Conservation (phyloP, 1,284 basidiomycete species). For the Moesziomyces parantarcticus region DNA sequence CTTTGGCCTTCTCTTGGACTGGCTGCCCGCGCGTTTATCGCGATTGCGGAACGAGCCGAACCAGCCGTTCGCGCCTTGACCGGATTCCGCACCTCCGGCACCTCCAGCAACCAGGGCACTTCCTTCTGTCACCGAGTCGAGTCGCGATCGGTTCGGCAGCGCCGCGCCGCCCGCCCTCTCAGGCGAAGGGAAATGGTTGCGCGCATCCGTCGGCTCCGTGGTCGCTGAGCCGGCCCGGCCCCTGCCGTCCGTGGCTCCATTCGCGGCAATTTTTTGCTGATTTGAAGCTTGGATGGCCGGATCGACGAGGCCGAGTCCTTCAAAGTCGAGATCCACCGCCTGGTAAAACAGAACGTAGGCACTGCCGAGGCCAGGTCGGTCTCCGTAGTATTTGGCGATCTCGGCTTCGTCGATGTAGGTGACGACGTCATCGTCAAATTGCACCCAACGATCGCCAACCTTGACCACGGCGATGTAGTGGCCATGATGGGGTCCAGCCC, state of each 20-base stretch:
- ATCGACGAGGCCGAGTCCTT: slow-evolving; percentile 32
- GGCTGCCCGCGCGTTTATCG: slow-evolving; percentile 39
- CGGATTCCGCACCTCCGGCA: slow-evolving; percentile 13
- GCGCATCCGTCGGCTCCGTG: slow-evolving; percentile 14
- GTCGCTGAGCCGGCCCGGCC: slow-evolving; percentile 26
- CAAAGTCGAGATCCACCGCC: slow-evolving; percentile 76
- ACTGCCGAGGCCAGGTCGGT: slow-evolving; percentile 80
- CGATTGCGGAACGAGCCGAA: slow-evolving; percentile 50
- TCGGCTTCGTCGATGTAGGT: slow-evolving; percentile 87
- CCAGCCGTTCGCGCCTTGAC: slow-evolving; percentile 38
- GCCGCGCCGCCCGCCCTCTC: slow-evolving; percentile 26
- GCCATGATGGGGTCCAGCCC: slow-evolving; percentile 93
- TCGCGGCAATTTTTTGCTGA: slow-evolving; percentile 16
- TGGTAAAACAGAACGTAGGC: slow-evolving; percentile 99
- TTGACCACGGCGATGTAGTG: slow-evolving; percentile 97
- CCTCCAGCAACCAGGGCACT: slow-evolving; percentile 14
- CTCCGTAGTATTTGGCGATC: slow-evolving; percentile 93
- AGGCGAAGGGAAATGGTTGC: slow-evolving; percentile 24
- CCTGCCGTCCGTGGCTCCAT: slow-evolving; percentile 6
- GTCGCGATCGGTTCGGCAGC: slow-evolving; percentile 23
- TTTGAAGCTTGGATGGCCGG: slow-evolving; percentile 23
- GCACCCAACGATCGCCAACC: slow-evolving; percentile 82
- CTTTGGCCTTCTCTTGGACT: slow-evolving; percentile 41
- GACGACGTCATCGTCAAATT: slow-evolving; percentile 95
- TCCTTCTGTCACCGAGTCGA: slow-evolving; percentile 36